phyloP scores from a whole-genome alignment of 495 filamentous ascomycete genomes.

The Xylaria cubensis region DNA sequence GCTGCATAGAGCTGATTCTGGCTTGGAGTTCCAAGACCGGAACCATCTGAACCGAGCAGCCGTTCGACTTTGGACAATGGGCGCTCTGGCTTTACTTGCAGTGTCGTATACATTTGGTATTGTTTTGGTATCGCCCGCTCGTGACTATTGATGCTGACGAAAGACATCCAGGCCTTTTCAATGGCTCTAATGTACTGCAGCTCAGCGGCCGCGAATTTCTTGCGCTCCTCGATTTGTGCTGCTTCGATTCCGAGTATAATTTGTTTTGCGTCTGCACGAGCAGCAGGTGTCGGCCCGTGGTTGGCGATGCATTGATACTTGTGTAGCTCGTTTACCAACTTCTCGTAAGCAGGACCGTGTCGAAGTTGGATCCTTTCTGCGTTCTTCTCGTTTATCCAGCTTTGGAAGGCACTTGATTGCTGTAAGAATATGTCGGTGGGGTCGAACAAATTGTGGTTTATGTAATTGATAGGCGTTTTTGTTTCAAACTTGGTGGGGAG shows the following conservation, averaged over 20 bases:
- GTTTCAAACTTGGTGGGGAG: conserved; percentile 23
- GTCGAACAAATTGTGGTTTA: neutral
- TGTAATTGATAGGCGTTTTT: neutral
- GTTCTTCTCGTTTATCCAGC: conserved; percentile 28
- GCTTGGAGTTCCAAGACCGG: neutral
- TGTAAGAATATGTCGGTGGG: conserved; percentile 24
- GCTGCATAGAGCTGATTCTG: conserved; percentile 3
- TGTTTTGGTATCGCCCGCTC: conserved; percentile 25
- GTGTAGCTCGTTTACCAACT: conserved; percentile 1
- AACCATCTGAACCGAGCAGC: conserved; percentile 26
- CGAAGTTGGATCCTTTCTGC: conserved; percentile 19
- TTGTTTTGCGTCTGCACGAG: conserved; percentile 8
- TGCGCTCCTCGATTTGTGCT: conserved; percentile 1
- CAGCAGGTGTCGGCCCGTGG: neutral
- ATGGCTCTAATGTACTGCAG: conserved; percentile 27
- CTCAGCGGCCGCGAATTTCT: conserved; percentile 9
- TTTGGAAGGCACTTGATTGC: conserved; percentile 30
- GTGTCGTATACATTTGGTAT: conserved; percentile 4
- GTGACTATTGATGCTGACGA: conserved; percentile 23
- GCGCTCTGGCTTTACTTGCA: neutral
- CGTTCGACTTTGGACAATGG: conserved; percentile 27
- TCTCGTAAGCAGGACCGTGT: conserved; percentile 4
- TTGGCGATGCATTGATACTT: neutral
- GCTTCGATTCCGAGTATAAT: conserved; percentile 9
- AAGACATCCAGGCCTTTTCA: conserved; percentile 25